Base-by-base conservation (phyloP, 2,329 filamentous ascomycete genomes). In the Clonostachys solani region DNA sequence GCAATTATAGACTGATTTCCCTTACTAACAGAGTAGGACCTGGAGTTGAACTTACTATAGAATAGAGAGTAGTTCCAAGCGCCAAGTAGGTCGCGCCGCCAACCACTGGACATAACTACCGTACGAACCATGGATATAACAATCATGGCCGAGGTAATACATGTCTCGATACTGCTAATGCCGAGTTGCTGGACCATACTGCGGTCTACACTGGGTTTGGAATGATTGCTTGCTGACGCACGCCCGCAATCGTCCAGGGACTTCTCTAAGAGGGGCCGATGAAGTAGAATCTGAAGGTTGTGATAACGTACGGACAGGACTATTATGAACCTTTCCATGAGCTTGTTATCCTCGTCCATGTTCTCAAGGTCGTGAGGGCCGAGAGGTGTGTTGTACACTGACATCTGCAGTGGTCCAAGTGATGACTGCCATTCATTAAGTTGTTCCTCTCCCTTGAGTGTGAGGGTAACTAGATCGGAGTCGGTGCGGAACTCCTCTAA, bases 281-380 rank as follows among this genome's bases (percentile, higher is more conserved):
- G 44, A 4, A 44, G 29, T 12, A 49, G 45, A 33, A 49, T 47
- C 10, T 41, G 44, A 17, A 47, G 44, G 36, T 49, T 49, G 23
- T 47, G 40, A 17, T 47, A 49, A 13, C 48, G 44, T 3, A 49
- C 35, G 7, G 48, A 37, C 12, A 47, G 45, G 23, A 49, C 36
- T n/a, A 38, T 38, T 8, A 38, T 8, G 36, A 38, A 38, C 36
- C 36, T 38, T 12, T 38, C 36, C 17, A 18, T 38, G 36, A 38
- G 15, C 12, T n/a, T 38, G 12, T 38, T 18, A 8, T 38, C 36
- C 36, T n/a, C 15, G 7, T 38, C 17, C 36, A 38, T 38, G 7
- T n/a, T 38, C 36, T 38, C 36, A 38, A 38, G 36, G 12, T 38
- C 36, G 4, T 38, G 36, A 4, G 36, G 17, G 6, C 15, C 10